Evolutionary conservation across 2,329 filamentous ascomycete species (phyloP).

Genomic region (Karstenula rhodostoma): DNA sequence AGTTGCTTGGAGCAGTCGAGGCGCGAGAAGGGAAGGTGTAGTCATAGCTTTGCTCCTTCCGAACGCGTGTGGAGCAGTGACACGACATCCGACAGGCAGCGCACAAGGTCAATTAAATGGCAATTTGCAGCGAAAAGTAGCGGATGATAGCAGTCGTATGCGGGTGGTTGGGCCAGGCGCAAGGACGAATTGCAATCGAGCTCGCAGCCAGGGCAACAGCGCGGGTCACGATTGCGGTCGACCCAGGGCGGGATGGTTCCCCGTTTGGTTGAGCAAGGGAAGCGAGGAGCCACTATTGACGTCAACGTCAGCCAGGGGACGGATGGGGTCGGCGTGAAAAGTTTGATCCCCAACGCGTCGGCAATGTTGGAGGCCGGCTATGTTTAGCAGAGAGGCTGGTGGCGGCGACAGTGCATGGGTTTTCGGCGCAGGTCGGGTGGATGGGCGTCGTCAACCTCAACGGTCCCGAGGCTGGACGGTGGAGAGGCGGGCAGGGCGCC

Average conservation of each 20-base stretch:
- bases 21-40: slow-evolving; percentile 1
- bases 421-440: not conserved
- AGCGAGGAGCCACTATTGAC: slow-evolving; percentile 1
- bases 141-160: slow-evolving; percentile 10
- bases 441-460: slow-evolving; percentile 6
- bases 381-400: slow-evolving; percentile 9
- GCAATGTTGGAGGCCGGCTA: not conserved
- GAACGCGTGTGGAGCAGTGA: slow-evolving; percentile 9
- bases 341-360: not conserved
- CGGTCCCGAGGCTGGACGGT: not conserved
- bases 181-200: slow-evolving; percentile 7
- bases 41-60: not conserved
- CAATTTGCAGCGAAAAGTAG: slow-evolving; percentile 1
- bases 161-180: slow-evolving; percentile 5
- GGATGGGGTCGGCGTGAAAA: not conserved
- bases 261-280: slow-evolving; percentile 11
- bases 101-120: slow-evolving; percentile 5
- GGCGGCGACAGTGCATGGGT: slow-evolving; percentile 4
- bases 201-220: not conserved
- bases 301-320: slow-evolving; percentile 7
- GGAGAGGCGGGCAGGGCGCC: not conserved
- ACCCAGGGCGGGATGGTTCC: not conserved
- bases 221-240: not conserved
- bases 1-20: not conserved
- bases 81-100: slow-evolving; percentile 7